Conservation (phyloP, 352 stramenopile genomes). For the Blastocystis sp. region DNA sequence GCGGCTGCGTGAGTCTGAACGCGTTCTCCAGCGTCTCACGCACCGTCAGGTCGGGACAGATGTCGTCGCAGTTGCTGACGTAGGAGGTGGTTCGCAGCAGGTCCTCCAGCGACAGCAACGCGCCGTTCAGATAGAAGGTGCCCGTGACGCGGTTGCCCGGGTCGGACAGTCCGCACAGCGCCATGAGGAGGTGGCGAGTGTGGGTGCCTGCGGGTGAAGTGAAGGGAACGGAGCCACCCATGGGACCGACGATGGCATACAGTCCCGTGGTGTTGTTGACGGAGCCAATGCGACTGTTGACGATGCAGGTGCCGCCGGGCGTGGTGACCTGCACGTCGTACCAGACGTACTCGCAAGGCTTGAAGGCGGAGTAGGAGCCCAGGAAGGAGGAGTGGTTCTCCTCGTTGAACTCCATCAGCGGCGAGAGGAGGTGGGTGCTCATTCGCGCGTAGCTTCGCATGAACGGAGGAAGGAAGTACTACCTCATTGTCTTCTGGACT, state of each 20-base stretch:
- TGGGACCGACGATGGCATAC: conserved; percentile 54
- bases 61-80: conserved; percentile 45
- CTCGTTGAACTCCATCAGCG: conserved; percentile 50
- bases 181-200: conserved; percentile 47
- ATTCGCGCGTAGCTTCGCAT: conserved; percentile 38
- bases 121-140: conserved; percentile 61
- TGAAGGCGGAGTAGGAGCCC: not conserved
- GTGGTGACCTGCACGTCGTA: conserved; percentile 44
- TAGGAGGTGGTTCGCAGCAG: conserved; percentile 38
- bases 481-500: conserved; percentile 64
- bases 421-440: conserved; percentile 54
- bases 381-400: conserved; percentile 29
- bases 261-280: conserved; percentile 61
- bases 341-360: conserved; percentile 53
- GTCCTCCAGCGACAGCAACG: not conserved
- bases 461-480: too few relatives aligned
- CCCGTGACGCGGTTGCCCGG: conserved; percentile 27
- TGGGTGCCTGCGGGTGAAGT: not conserved
- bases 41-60: conserved; percentile 47
- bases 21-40: conserved; percentile 40
- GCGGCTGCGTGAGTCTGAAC: conserved; percentile 32
- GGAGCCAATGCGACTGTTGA: conserved; percentile 61
- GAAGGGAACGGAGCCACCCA: not conserved
- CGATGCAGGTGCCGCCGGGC: not conserved
- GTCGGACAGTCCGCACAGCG: conserved; percentile 51